Conservation (phyloP, 345 rosid species). For the Arabis alpina region DNA sequence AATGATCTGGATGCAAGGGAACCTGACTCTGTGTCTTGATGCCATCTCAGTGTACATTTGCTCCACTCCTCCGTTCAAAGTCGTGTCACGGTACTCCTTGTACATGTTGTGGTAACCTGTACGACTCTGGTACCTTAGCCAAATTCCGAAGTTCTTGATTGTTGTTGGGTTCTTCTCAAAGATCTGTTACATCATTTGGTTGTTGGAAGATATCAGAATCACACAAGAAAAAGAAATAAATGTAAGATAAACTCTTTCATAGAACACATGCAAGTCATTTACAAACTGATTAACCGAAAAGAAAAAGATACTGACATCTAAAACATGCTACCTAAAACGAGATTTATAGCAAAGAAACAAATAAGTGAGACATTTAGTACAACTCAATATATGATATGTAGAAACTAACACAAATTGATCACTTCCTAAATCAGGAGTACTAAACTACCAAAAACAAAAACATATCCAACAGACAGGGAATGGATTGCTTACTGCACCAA, state of each 20-base stretch:
- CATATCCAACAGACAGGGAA: too few species aligned
- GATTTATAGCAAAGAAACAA: background rate
- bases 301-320: too few species aligned
- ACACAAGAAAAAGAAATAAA: background rate
- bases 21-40: conserved; percentile 66
- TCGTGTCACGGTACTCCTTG: conserved; percentile 59
- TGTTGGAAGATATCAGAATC: background rate
- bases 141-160: conserved; percentile 64
- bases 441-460: too few species aligned
- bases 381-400: too few species aligned
- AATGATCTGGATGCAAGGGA: conserved; percentile 67
- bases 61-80: conserved; percentile 63
- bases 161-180: conserved; percentile 66
- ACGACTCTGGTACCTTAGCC: conserved; percentile 64
- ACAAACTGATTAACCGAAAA: background rate
- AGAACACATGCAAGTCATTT: too few species aligned
- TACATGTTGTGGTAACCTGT: conserved; percentile 63
- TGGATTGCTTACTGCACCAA: background rate
- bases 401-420: too few species aligned
- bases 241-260: too few species aligned
- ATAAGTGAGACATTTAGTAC: background rate
- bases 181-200: conserved; percentile 39
- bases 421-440: too few species aligned
- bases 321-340: background rate
- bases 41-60: conserved; percentile 75